Conservation (phyloP, 768 basidiomycete species). For the Suillus paluster region DNA sequence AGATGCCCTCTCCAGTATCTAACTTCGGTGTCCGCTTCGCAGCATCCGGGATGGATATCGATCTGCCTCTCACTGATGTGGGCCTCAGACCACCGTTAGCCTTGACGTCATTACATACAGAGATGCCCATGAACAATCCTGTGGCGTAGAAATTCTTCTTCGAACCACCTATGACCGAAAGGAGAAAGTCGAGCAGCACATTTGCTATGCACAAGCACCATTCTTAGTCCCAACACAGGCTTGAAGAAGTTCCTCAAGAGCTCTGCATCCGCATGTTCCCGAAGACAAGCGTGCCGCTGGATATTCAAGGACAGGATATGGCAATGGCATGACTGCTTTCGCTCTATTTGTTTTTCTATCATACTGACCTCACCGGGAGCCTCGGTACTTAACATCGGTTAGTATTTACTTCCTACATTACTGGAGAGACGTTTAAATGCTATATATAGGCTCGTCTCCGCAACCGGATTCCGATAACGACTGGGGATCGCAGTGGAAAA, state of each 20-base stretch:
- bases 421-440: not conserved
- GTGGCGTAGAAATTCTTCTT: too few species aligned
- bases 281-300: not conserved
- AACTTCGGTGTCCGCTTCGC: too few species aligned
- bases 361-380: not conserved
- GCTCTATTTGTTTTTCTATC: not conserved
- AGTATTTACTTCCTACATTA: not conserved
- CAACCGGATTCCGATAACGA: not conserved
- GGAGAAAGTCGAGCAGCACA: too few species aligned
- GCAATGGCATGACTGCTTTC: not conserved
- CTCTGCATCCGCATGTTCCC: not conserved
- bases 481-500: not conserved
- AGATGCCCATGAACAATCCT: too few species aligned
- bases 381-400: not conserved
- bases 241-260: not conserved
- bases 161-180: too few species aligned
- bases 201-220: not conserved
- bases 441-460: not conserved
- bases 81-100: too few species aligned
- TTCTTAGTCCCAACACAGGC: not conserved
- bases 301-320: not conserved
- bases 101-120: too few species aligned
- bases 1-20: too few species aligned
- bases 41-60: too few species aligned
- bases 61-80: too few species aligned